These are phyloP conservation scores for Pyricularia sp. DNA, from an alignment of 2,329 filamentous ascomycete genomes.

Conservation along the genomic window DNA sequence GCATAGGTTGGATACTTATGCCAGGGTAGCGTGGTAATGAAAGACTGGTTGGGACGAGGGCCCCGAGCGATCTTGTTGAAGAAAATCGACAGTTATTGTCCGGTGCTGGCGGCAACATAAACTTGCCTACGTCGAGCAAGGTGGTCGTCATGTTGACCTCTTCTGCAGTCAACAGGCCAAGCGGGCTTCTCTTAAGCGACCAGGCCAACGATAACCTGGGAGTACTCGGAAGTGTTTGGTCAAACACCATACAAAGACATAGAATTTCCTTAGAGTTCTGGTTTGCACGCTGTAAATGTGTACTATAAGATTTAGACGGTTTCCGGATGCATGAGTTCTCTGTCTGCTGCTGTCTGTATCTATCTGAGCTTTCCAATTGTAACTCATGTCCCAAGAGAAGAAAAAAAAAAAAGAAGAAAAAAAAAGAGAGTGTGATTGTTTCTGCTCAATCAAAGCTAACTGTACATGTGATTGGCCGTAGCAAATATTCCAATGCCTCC, in stretches of 20 bases:
- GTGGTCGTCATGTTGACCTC: conserved; percentile 25
- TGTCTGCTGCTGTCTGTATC: conserved; percentile 3
- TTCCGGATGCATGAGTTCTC: neutral
- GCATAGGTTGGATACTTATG: neutral
- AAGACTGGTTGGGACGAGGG: neutral
- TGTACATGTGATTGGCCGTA: neutral
- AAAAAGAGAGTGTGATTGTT: too few relatives aligned
- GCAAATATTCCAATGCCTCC: neutral
- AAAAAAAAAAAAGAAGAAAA: too few relatives aligned
- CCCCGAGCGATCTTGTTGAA: neutral
- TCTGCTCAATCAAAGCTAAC: neutral
- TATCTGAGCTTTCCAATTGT: neutral
- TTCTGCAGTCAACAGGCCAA: conserved; percentile 15
- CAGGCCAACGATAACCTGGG: neutral
- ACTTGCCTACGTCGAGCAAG: conserved; percentile 9
- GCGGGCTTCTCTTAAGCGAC: neutral
- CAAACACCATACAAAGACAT: conserved; percentile 28
- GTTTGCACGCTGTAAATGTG: conserved; percentile 34
- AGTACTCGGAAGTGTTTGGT: neutral
- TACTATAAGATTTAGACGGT: conserved; percentile 39
- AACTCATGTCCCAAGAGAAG: neutral
- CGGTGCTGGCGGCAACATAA: neutral
- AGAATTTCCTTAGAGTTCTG: conserved; percentile 27
- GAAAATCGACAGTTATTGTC: neutral
- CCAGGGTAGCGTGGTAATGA: neutral